Evolutionary conservation across 208 protist species (phyloP).

Genomic region (Tritrichomonas musculus): DNA sequence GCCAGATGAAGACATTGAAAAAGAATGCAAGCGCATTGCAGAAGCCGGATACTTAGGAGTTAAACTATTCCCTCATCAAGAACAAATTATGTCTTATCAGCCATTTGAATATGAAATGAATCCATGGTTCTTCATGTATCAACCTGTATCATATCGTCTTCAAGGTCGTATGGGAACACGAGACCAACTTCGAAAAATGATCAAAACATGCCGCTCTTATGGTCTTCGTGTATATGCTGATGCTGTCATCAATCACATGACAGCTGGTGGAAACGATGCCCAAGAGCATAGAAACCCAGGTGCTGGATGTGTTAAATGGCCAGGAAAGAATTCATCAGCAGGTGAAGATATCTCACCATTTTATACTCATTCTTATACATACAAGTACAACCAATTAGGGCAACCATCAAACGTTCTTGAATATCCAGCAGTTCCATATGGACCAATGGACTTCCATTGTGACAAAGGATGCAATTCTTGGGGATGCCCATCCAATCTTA

Average conservation of each 20-base stretch:
- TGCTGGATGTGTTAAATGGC: slow-evolving; percentile 48
- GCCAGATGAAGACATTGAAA: too few species aligned
- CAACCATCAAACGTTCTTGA: slow-evolving; percentile 44
- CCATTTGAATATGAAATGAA: slow-evolving; percentile 54
- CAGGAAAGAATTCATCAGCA: slow-evolving; percentile 44
- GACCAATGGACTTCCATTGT: too few species aligned
- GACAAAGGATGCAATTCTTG: slow-evolving; percentile 56
- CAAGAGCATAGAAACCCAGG: slow-evolving; percentile 45
- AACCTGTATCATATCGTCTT: slow-evolving; percentile 58
- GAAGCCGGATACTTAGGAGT: too few species aligned
- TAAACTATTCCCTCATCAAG: slow-evolving; percentile 57
- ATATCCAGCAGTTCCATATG: too few species aligned
- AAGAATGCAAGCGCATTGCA: too few species aligned
- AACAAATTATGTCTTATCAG: slow-evolving; percentile 55
- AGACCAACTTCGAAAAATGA: not conserved
- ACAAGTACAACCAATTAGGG: slow-evolving; percentile 43
- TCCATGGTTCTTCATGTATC: slow-evolving; percentile 65
- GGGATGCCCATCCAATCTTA: slow-evolving; percentile 56
- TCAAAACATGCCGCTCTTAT: too few species aligned
- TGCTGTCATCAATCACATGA: slow-evolving; percentile 68
- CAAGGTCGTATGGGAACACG: slow-evolving; percentile 50
- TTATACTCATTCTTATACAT: slow-evolving; percentile 52
- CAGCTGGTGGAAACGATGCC: slow-evolving; percentile 55
- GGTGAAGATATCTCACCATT: slow-evolving; percentile 43
- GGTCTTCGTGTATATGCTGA: too few species aligned